A percentile compares a stretch with the other conserved stretches of the same genome.
These are phyloP conservation scores for Phanerodontia chrysosporium DNA, from an alignment of 768 basidiomycete species.

Conservation along the genomic window DNA sequence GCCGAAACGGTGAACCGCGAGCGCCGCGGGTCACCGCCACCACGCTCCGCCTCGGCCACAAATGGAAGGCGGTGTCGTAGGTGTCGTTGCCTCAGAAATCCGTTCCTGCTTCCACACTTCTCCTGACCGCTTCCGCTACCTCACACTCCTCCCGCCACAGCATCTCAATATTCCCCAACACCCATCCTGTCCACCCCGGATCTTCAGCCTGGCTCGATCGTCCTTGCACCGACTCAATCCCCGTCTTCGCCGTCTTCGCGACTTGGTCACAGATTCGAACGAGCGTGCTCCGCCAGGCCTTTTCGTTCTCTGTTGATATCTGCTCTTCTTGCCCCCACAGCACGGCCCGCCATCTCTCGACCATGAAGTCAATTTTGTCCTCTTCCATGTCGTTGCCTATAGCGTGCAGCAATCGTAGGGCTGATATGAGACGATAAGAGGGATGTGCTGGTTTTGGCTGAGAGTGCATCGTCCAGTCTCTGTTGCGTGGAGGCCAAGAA, in stretches of 20 bases:
- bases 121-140: constrained; percentile 45
- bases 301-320: constrained; percentile 27
- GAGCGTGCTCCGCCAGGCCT: constrained; percentile 23
- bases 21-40: constrained; percentile 4
- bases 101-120: constrained; percentile 41
- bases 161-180: constrained; percentile 35
- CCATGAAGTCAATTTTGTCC: constrained; percentile 23
- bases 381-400: constrained; percentile 27
- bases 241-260: constrained; percentile 43
- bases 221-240: constrained; percentile 36
- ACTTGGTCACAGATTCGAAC: constrained; percentile 40
- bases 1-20: neutral
- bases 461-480: constrained; percentile 77
- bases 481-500: constrained; percentile 27
- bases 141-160: constrained; percentile 61
- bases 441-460: constrained; percentile 61
- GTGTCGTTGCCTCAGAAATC: constrained; percentile 36
- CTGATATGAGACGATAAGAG: constrained; percentile 74
- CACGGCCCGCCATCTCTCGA: constrained; percentile 53
- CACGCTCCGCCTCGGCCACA: neutral
- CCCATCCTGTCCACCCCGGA: constrained; percentile 28
- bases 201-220: constrained; percentile 7
- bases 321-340: constrained; percentile 24
- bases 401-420: constrained; percentile 63
- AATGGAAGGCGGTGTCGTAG: neutral